Evolutionary conservation across 352 stramenopile species (phyloP), one percentile per base, ranked within the genome.

Genomic region (Globisporangium cederbergense): DNA sequence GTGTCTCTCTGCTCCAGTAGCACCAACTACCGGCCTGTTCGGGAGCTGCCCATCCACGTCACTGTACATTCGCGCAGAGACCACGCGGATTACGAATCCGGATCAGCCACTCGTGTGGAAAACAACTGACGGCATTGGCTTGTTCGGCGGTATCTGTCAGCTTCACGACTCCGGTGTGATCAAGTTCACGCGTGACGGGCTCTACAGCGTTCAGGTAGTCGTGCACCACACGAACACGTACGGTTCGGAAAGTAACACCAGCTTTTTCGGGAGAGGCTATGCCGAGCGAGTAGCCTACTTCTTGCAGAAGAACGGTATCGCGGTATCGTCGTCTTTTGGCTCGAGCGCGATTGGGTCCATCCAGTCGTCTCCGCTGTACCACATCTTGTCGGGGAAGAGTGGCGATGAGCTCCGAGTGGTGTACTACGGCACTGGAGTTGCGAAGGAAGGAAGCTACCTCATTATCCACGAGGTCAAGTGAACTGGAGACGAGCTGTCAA

Each of bases 391-490:
- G 18, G 30, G 58, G 22, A 18, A 30, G 3, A n/a, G 34, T 30
- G 36, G 40, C 10, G 60, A 65, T 16, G 60, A 65, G 3, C 25
- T 65, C 20, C 18, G 14, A 18, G 59, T 65, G 14, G 22, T 58
- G 49, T 65, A 59, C 49, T 49, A 32, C 20, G 59, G 59, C 16
- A 43, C 36, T 25, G 59, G 59, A 22, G 38, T 4, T 18, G 59
- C 59, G 7, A 59, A 52, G 36, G 3, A 46, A 13, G 59, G 42
- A 7, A 51, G 59, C 38, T 53, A 42, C 20, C 28, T 65, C 14
- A 14, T 40, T 13, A 80, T 87, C 61, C 77, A 69, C 42, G 76
- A 83, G 69, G 14, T 67, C 18, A 67, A 67, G 47, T 53, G 10
- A 53, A 43, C 5, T 43, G 36, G 36, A 9, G 9, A 14, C 36